phyloP scores from a whole-genome alignment of 2,329 filamentous ascomycete genomes.

The Paecilomyces variotii region DNA sequence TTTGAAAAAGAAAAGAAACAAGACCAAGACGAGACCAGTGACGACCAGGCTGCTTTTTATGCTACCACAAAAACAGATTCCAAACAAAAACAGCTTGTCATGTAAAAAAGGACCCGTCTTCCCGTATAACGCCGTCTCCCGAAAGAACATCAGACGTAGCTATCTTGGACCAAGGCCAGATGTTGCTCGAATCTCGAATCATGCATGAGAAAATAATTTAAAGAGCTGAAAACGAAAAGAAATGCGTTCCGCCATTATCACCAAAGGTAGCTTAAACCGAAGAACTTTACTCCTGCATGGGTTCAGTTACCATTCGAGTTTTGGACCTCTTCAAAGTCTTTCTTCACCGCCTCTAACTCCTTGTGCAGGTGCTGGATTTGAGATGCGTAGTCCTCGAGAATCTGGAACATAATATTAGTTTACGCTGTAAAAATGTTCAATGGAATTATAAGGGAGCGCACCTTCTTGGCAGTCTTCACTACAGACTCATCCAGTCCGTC shows the following conservation, averaged over 20 bases:
- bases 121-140: neutral
- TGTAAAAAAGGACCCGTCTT: neutral
- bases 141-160: neutral
- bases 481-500: conserved; percentile 49
- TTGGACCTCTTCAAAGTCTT: conserved; percentile 53
- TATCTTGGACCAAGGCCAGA: neutral
- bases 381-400: conserved; percentile 43
- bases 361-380: conserved; percentile 52
- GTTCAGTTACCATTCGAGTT: conserved; percentile 16
- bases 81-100: neutral
- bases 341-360: conserved; percentile 51
- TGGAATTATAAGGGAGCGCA: conserved; percentile 18
- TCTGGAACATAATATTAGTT: conserved; percentile 24
- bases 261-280: neutral
- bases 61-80: neutral
- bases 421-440: neutral
- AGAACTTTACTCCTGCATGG: conserved; percentile 10
- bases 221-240: neutral
- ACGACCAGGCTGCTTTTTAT: neutral
- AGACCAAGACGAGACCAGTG: neutral
- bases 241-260: neutral
- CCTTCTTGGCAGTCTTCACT: conserved; percentile 54
- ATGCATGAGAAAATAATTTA: neutral
- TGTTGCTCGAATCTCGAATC: neutral
- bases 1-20: neutral